Evolutionary conservation across 2,329 filamentous ascomycete genomes (phyloP), one percentile per base, ranked within the genome.

Genomic region (Metarhizium humberi): DNA sequence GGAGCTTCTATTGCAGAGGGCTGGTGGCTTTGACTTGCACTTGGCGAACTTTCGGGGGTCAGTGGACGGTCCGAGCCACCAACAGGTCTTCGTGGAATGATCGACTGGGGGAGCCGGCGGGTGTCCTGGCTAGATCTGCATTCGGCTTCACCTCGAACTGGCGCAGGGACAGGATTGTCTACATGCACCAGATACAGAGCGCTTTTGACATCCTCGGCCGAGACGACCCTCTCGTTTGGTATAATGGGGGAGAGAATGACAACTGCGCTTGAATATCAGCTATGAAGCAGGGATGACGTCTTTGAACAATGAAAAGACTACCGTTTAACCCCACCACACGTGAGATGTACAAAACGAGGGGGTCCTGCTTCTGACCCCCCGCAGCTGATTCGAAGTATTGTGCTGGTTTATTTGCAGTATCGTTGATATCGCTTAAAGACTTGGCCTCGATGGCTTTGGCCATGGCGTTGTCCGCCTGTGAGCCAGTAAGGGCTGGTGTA

Each of bases 201-300:
- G 63, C 85, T 90, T 55, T 87, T 83, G 51, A 99, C 86, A 67
- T 96, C 92, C 67, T 92, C 86, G 48, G 82, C 85, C 0, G 90
- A 95, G 59, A 99, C 90, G 57, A 90, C 92, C 69, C 94, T 96
- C 46, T 87, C 79, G 52, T 88, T 85, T 2, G 94, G 94, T 67
- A 95, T 96, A 59, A 94, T 80, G 0, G 94, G 89, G 1, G 92
- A 95, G 49, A 99, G 82, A 63, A 96, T 95, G 56, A 96, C 81
- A 78, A 96, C 92, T 94, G 43, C 5, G 49, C n/a, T 55, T 56
- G 57, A 6, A 57, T 46, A 20, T 36, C 13, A 56, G 25, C 7
- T 13, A 10, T 11, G 40, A 6, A 30, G 6, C 10, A 13, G 0
- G 34, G 51, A 43, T 45, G 51, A 51, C 13, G 14, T 34, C 18